Evolutionary conservation across 305 asterid species (phyloP).

Genomic region (Caryopteris hybrid): DNA sequence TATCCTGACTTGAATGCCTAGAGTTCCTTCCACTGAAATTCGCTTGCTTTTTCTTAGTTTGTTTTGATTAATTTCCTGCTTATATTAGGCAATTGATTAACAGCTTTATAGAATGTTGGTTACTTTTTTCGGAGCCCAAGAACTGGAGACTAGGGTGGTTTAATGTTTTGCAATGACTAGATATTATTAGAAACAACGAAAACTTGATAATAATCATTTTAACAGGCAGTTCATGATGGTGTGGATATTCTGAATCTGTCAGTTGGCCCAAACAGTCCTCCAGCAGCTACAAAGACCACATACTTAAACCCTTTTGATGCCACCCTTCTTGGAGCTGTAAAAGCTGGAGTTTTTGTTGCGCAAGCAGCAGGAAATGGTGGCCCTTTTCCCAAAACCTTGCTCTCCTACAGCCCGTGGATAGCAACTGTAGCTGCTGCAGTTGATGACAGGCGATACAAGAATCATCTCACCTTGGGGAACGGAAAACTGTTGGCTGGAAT

Average conservation of each 20-base stretch:
- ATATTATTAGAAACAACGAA: background rate
- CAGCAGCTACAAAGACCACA: slow-evolving; percentile 86
- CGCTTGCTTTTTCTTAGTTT: background rate
- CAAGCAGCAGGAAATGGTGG: slow-evolving; percentile 99
- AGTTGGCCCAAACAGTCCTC: slow-evolving; percentile 98
- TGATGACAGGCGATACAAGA: slow-evolving; percentile 95
- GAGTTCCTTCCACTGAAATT: background rate
- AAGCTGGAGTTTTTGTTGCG: slow-evolving; percentile 94
- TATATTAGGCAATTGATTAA: background rate
- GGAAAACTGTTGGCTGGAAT: slow-evolving; percentile 82
- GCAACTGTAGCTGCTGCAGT: slow-evolving; percentile 96
- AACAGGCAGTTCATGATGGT: slow-evolving; percentile 97
- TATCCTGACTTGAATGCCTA: background rate
- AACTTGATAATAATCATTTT: slow-evolving; percentile 6
- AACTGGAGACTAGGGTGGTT: background rate
- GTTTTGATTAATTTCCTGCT: background rate
- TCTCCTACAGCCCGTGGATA: slow-evolving; percentile 99
- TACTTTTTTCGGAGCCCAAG: background rate
- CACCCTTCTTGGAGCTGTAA: slow-evolving; percentile 90
- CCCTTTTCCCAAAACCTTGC: slow-evolving; percentile 82
- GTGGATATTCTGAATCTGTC: slow-evolving; percentile 96
- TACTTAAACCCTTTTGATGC: slow-evolving; percentile 93
- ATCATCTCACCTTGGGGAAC: slow-evolving; percentile 85
- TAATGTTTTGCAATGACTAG: background rate
- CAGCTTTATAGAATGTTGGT: background rate